Conservation (phyloP, 2,329 filamentous ascomycete genomes). For the Ophiocordyceps robertsii region DNA sequence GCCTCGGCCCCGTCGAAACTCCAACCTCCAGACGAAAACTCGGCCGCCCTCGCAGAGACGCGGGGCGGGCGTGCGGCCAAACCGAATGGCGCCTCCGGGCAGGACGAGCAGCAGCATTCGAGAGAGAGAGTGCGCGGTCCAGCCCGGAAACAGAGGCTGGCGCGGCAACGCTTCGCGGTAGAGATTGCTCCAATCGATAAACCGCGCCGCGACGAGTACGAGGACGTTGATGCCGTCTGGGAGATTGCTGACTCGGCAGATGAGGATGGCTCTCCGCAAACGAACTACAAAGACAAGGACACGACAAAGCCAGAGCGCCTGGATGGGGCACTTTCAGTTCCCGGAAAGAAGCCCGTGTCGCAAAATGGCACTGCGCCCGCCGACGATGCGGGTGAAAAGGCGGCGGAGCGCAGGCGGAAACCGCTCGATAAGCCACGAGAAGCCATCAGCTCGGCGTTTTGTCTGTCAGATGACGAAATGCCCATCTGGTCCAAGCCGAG, state of each 20-base stretch:
- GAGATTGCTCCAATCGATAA: constrained; percentile 5
- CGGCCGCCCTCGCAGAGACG: not conserved
- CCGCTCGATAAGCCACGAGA: not conserved
- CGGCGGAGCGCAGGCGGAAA: not conserved
- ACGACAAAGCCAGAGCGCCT: not conserved
- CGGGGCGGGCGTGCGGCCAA: not conserved
- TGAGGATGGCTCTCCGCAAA: not conserved
- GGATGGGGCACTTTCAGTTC: not conserved
- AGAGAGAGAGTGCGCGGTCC: not conserved
- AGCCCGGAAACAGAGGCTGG: constrained; percentile 1
- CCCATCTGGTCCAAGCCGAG: constrained; percentile 11
- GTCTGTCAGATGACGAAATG: constrained; percentile 22
- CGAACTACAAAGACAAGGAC: not conserved
- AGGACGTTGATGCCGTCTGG: constrained; percentile 1
- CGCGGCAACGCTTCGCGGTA: constrained; percentile 4
- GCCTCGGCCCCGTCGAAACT: no score
- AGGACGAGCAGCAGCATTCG: no score
- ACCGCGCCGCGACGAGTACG: constrained; percentile 3
- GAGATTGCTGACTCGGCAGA: not conserved
- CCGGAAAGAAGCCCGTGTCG: not conserved
- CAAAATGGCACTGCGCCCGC: not conserved
- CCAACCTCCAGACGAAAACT: no score
- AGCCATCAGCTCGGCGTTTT: constrained; percentile 6
- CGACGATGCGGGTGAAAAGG: not conserved
- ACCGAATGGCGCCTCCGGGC: not conserved